Conservation (phyloP, 352 stramenopile genomes). For the Globisporangium apiculatum region DNA sequence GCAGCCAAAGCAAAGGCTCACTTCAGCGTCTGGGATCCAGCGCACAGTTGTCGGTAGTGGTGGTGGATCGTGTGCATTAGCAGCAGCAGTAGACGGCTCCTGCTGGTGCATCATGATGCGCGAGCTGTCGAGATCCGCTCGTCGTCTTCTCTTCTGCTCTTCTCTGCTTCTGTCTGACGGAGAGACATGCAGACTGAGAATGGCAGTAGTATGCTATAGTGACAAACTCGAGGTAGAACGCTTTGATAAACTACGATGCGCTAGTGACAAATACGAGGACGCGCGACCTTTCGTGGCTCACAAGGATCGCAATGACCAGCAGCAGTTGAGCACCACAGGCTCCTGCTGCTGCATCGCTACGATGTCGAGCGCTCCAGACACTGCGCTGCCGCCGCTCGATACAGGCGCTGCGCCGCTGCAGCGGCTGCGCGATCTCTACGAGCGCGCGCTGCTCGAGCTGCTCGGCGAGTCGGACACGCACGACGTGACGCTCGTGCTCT, state of each 20-base stretch:
- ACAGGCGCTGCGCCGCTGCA: slow-evolving; percentile 6
- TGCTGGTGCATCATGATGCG: slow-evolving; percentile 7
- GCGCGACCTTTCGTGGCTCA: background rate
- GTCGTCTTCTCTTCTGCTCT: background rate
- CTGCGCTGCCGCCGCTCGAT: slow-evolving; percentile 10
- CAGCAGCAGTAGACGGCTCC: background rate
- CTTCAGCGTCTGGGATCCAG: slow-evolving; percentile 78
- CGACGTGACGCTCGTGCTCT: slow-evolving; percentile 45
- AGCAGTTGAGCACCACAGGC: too few species aligned
- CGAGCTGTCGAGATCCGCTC: background rate
- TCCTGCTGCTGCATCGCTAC: background rate
- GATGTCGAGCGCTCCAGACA: background rate
- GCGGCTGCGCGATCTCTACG: slow-evolving; percentile 35
- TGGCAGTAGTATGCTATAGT: background rate
- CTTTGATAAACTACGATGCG: background rate
- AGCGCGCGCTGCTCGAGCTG: slow-evolving; percentile 27
- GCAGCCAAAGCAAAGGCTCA: slow-evolving; percentile 69
- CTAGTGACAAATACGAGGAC: background rate
- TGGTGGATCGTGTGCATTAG: background rate
- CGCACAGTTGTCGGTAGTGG: slow-evolving; percentile 57
- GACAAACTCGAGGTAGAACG: background rate
- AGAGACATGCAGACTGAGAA: too few species aligned
- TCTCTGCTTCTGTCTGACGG: background rate
- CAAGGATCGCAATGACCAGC: background rate
- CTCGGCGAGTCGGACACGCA: slow-evolving; percentile 24